A percentile compares a stretch with the other conserved stretches of the same genome.
Conservation (phyloP, 192 early-diverging fungal genomes). For the Mortierella antarctica region DNA sequence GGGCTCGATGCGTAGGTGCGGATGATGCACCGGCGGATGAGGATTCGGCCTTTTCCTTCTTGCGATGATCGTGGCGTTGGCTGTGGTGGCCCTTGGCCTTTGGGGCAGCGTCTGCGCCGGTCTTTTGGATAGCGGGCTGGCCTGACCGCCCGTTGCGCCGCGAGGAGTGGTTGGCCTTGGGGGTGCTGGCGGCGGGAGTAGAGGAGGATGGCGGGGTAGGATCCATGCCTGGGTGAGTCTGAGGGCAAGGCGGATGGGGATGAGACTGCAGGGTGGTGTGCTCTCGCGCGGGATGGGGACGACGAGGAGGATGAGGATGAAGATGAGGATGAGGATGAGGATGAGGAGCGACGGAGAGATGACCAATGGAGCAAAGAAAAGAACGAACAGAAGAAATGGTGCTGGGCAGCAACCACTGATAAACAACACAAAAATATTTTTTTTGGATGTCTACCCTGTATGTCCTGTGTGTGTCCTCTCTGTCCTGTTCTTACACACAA, state of each 20-base stretch:
- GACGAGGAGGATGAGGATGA: neutral
- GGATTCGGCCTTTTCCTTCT: slow-evolving; percentile 3
- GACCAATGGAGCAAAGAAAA: slow-evolving; percentile 38
- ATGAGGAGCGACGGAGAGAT: slow-evolving; percentile 52
- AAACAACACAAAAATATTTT: no score
- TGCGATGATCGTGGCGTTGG: slow-evolving; percentile 28
- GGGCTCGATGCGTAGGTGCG: slow-evolving; percentile 4
- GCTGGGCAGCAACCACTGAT: no score
- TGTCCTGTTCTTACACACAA: no score
- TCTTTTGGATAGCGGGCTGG: slow-evolving; percentile 1
- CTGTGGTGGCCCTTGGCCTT: slow-evolving; percentile 15
- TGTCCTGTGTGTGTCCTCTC: no score
- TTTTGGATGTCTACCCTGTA: no score
- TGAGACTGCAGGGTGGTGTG: neutral
- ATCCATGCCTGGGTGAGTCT: slow-evolving; percentile 5
- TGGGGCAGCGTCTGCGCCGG: neutral
- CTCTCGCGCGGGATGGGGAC: neutral
- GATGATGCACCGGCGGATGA: neutral
- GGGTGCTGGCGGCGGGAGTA: neutral
- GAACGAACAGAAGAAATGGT: neutral
- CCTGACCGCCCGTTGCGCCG: neutral
- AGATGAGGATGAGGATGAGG: neutral
- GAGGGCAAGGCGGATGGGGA: no score
- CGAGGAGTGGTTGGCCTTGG: neutral
- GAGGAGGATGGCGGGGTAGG: slow-evolving; percentile 10